Evolutionary conservation across 192 early-diverging fungal genomes (phyloP), one percentile per base, ranked within the genome.

Genomic region (Coemansia sp.): DNA sequence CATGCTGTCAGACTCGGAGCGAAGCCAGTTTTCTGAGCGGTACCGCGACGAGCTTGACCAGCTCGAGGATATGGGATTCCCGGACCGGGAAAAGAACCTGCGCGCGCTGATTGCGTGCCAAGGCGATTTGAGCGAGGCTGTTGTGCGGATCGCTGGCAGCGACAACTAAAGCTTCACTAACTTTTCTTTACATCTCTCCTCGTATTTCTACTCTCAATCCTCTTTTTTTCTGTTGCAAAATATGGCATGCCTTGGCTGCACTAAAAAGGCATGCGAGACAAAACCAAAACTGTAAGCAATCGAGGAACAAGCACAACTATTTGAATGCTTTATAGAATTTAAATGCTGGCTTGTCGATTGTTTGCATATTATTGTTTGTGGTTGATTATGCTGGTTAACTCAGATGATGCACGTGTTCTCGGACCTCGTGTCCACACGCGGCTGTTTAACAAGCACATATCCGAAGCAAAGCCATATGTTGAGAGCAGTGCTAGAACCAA

Each of bases 21-120:
- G 48, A 15, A 41, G 32, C 35, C 14, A 37, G 29, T 57, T 43
- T 59, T 60, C 68, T 83, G 88, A 77, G 60, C 85, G 85, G 39
- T 93, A 88, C 73, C 82, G 79, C 55, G 65, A 78, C 48, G 84
- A 91, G 80, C 74, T 94, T 37, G 84, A 74, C 12, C 88, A 88
- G 60, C 73, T 98, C 37, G 88, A 92, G 63, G 94, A 97, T 59
- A 98, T 98, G 96, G 96, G 96, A 19, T 98, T 98, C 67, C 76
- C 83, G 56, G 91, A 95, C 75, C 87, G 86, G 29, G 80, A 82
- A 19, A 86, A 88, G 60, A 98, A 98, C 77, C 79, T 98, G 27
- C 84, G 91, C 11, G 95, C 94, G 8, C 79, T 98, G 41, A 86
- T 92, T 41, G 86, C 86, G 29, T 87, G 92, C 10, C 85, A 91